Evolutionary conservation across 768 basidiomycete genomes (phyloP).

Genomic region (Leccinum fibrillosum): DNA sequence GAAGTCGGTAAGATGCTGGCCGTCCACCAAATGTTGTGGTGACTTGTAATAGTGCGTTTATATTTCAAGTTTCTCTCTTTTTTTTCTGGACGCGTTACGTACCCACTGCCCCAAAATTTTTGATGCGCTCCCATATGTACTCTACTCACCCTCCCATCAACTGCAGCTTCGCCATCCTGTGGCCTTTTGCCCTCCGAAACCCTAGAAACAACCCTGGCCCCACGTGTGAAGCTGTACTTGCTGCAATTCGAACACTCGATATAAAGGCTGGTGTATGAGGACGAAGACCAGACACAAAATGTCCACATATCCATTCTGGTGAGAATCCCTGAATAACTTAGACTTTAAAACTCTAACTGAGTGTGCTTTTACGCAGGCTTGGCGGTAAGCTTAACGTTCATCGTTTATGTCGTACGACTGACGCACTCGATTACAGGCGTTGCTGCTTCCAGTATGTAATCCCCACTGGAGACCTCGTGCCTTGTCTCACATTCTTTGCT

Average conservation of each 20-base stretch:
- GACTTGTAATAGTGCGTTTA: slow-evolving; percentile 3
- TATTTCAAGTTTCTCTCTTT: background rate
- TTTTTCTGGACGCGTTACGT: slow-evolving; percentile 9
- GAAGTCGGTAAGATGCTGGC: slow-evolving; percentile 3
- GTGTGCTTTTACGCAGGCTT: slow-evolving; percentile 41
- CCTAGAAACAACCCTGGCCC: background rate
- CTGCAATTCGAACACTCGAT: slow-evolving; percentile 3
- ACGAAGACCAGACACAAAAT: slow-evolving; percentile 16
- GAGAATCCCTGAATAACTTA: slow-evolving; percentile 6
- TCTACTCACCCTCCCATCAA: background rate
- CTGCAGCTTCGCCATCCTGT: slow-evolving; percentile 12
- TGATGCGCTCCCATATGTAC: background rate
- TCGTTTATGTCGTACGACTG: background rate
- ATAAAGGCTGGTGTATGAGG: slow-evolving; percentile 17
- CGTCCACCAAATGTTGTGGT: slow-evolving; percentile 1
- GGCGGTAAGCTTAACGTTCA: slow-evolving; percentile 45
- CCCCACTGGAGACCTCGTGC: background rate
- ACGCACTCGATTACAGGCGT: slow-evolving; percentile 42
- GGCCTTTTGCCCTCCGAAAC: slow-evolving; percentile 14
- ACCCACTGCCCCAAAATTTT: slow-evolving; percentile 3
- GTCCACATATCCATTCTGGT: slow-evolving; percentile 33
- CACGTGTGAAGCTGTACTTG: slow-evolving; percentile 12
- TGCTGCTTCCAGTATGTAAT: slow-evolving; percentile 56
- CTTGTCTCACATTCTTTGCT: slow-evolving; percentile 7
- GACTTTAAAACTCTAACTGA: background rate